Evolutionary conservation across 148 eudicot genomes (phyloP).

Genomic region (Fagopyrum homotropicum): DNA sequence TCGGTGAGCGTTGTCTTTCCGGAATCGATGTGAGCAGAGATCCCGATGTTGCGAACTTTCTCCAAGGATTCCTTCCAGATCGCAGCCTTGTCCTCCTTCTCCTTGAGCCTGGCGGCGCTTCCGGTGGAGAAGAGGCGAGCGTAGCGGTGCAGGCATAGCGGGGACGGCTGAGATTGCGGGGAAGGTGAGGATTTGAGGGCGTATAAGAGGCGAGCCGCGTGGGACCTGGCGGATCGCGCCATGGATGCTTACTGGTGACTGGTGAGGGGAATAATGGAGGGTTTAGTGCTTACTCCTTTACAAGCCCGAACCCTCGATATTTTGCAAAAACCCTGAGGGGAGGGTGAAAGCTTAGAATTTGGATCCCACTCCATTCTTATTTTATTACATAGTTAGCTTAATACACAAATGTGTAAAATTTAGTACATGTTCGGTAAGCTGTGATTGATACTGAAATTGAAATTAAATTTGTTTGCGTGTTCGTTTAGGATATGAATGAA

Average conservation of each 20-base stretch:
- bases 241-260: slow-evolving; percentile 20
- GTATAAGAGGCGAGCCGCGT: slow-evolving; percentile 58
- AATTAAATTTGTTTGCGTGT: too few relatives aligned
- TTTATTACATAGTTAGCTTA: too few relatives aligned
- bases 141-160: slow-evolving; percentile 40
- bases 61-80: slow-evolving; percentile 73
- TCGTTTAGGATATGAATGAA: too few relatives aligned
- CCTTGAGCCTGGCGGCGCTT: slow-evolving; percentile 44
- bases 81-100: slow-evolving; percentile 49
- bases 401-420: too few relatives aligned
- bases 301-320: slow-evolving; percentile 7
- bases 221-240: slow-evolving; percentile 54
- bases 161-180: slow-evolving; percentile 20
- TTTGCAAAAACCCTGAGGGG: background rate
- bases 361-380: too few relatives aligned
- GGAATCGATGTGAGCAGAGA: slow-evolving; percentile 95
- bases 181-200: slow-evolving; percentile 24
- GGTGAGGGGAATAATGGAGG: background rate
- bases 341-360: background rate
- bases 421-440: too few relatives aligned
- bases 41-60: slow-evolving; percentile 76
- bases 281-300: background rate
- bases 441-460: too few relatives aligned
- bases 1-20: slow-evolving; percentile 96
- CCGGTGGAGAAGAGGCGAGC: slow-evolving; percentile 63